Evolutionary conservation across 495 filamentous ascomycete genomes (phyloP), one percentile per base, ranked within the genome.

Genomic region (Glutinoglossum americanum): DNA sequence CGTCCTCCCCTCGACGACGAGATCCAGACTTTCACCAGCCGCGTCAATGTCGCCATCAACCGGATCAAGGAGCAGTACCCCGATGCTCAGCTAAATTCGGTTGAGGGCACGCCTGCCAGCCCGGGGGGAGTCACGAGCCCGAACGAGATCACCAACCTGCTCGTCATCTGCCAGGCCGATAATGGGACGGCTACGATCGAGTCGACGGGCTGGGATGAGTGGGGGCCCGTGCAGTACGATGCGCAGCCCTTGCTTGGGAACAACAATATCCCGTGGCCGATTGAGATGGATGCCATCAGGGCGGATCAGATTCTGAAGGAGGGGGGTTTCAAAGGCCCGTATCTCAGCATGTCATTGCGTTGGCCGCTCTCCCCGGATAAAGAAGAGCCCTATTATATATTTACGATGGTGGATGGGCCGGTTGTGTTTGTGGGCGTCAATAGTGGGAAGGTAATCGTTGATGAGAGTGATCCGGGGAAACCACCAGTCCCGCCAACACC

Each of bases 331-430:
- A 61, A 56, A 27, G 56, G 39, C 11, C 7, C 15, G 1, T 60
- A 30, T 33, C 19, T 10, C 33, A 25, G 39, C n/a, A 33, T 59
- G 19, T 33, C 25, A 10, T 15, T 60, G 19, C 37, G 37, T 23
- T 51, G 49, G 11, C 59, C 57, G 26, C 28, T 60, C 6, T 44
- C 45, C 25, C 59, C 57, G 37, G 21, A 27, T 8, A 25, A 28
- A 25, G 39, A 59, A 26, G 57, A 60, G 57, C 57, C 57, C n/a
- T 60, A 53, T 57, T 61, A 61, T 28, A 54, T 60, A 1, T 61
- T 61, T 54, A 15, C 17, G 6, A 61, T 61, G 57, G 57, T 17
- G 17, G 41, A 54, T 49, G 59, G 59, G 17, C 19, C 1, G 37
- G 13, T 15, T 15, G 37, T 39, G 37, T 15, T 1, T 17, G 37